A percentile compares a stretch with the other conserved stretches of the same genome.
Conservation (phyloP, 192 early-diverging fungal species). For the Phycomyces blakesleeanus region DNA sequence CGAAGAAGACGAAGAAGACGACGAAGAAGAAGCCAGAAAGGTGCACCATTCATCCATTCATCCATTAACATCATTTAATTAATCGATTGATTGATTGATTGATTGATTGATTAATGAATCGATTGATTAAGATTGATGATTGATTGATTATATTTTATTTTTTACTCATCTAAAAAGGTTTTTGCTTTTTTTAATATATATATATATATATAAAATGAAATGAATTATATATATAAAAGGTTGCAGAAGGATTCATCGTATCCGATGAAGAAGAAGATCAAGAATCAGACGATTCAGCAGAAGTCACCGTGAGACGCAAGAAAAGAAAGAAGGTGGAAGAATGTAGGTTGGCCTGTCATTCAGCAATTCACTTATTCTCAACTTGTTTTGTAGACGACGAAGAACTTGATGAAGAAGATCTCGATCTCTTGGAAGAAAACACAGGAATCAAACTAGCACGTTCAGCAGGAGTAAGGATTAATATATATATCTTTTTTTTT, state of each 20-base stretch:
- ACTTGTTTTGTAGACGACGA: slow-evolving; percentile 62
- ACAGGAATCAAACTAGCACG: slow-evolving; percentile 56
- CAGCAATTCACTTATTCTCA: background rate
- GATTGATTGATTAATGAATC: no score
- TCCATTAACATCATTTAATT: no score
- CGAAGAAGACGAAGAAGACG: slow-evolving; percentile 61
- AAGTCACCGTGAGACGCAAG: slow-evolving; percentile 40
- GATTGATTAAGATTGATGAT: no score
- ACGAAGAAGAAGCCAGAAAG: slow-evolving; percentile 52
- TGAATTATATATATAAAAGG: no score
- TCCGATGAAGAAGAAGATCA: slow-evolving; percentile 66
- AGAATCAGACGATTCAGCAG: slow-evolving; percentile 40
- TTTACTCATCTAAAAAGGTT: no score
- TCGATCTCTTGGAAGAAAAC: slow-evolving; percentile 89
- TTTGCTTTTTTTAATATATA: no score
- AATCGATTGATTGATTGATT: no score
- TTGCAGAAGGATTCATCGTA: slow-evolving; percentile 68
- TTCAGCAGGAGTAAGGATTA: slow-evolving; percentile 37
- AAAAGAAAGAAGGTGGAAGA: slow-evolving; percentile 50
- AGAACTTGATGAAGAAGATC: slow-evolving; percentile 87
- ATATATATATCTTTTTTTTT: no score
- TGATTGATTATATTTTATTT: no score
- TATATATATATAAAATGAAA: no score
- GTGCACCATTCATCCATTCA: background rate
- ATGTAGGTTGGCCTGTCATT: slow-evolving; percentile 25